Percentiles rank a stretch among this genome's conserved stretches.
Evolutionary conservation across 805 yeast genomes (phyloP).

Genomic region (Metschnikowia anglica): DNA sequence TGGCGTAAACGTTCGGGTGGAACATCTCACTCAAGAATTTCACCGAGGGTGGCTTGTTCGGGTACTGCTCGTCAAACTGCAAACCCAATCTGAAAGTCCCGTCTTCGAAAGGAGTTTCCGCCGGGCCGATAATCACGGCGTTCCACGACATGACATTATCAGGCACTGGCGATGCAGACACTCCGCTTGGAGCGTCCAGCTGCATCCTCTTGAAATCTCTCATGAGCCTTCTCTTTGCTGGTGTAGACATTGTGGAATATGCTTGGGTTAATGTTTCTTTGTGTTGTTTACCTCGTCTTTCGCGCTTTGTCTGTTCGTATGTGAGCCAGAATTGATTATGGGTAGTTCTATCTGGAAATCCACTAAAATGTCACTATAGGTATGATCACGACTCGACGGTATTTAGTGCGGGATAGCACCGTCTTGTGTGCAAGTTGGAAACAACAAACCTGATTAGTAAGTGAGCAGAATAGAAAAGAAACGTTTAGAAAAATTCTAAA

Average conservation of each 20-base stretch:
- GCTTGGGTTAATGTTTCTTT: neutral
- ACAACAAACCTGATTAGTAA: too few species aligned
- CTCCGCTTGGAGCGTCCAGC: constrained; percentile 97
- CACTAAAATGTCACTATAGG: too few species aligned
- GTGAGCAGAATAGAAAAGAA: too few species aligned
- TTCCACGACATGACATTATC: constrained; percentile 98
- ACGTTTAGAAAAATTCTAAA: too few species aligned
- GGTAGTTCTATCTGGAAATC: too few species aligned
- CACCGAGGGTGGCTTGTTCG: constrained; percentile 94
- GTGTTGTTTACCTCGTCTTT: neutral
- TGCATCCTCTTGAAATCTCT: constrained; percentile 97
- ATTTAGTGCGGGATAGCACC: too few species aligned
- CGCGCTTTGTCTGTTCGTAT: neutral
- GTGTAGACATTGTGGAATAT: constrained; percentile 72
- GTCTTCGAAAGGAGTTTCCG: constrained; percentile 97
- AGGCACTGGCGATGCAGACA: constrained; percentile 93
- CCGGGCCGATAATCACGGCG: constrained; percentile 96
- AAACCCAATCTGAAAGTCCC: constrained; percentile 87
- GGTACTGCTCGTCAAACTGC: constrained; percentile 95
- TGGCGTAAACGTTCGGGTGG: constrained; percentile 95
- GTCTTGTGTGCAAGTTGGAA: too few species aligned
- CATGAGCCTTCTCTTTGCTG: constrained; percentile 98
- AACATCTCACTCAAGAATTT: constrained; percentile 92
- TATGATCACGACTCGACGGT: too few species aligned
- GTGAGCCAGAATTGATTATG: too few species aligned